Base-by-base conservation (phyloP, 345 rosid species). In the Salix dunnii region DNA sequence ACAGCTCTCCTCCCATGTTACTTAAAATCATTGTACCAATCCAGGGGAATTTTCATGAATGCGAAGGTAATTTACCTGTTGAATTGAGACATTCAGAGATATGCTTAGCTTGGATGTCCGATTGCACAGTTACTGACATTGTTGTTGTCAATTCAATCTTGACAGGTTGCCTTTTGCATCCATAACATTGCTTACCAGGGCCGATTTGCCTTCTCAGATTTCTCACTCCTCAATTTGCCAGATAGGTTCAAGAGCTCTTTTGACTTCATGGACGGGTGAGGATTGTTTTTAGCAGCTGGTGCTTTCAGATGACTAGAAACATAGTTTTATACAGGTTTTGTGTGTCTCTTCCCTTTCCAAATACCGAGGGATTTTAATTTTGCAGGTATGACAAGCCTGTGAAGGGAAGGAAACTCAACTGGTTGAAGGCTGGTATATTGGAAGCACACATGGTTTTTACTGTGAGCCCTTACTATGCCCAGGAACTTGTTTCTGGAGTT, bases 121-220 rank as follows among this genome's bases (percentile, higher is more conserved):
- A 23, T 2, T 7, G 65, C 13, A 28, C 8, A 23, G 21, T 33
- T 21, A 20, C 62, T 46, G 31, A 67, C 33, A 7, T 40, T 69
- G 64, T 80, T 35, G 68, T 67, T 33, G 75, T 51, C 46, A 73
- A 73, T 74, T 73, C 63, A 58, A 58, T 58, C 76, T 80, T 70
- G 70, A 68, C 83, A 91, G 98, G 96, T 92, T 79, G 96, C 84
- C 70, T 93, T 89, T 74, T 91, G 98, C 90, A 96, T 96, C 90
- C 99, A 96, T 86, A 96, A 96, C 87, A 91, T 93, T 73, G 94
- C 97, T 51, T 96, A 93, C 81, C 99, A 93, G 71, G 99, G 99
- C 72, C 87, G 98, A 85, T 89, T 85, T 80, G 68, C 88, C 71
- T 88, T 90, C 67, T 38, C 86, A 63, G 95, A 96, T 78, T 96